Evolutionary conservation across 2,329 filamentous ascomycete species (phyloP).

Genomic region (Microsporum audouinii): DNA sequence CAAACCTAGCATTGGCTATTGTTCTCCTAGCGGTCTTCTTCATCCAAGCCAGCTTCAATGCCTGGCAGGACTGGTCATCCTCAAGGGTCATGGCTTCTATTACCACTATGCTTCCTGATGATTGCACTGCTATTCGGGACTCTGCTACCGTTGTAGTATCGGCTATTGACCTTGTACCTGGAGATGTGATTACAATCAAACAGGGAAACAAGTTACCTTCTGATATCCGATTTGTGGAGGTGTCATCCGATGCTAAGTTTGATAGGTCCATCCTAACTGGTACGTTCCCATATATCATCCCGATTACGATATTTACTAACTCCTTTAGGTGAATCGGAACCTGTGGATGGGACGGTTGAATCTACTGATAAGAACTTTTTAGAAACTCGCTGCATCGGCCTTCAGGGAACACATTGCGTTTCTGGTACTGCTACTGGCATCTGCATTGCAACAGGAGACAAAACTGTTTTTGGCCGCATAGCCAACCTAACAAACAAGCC

Average conservation of each 20-base stretch:
- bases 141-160: conserved; percentile 40
- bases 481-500: conserved; percentile 60
- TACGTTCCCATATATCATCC: conserved; percentile 19
- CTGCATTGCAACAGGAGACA: conserved; percentile 60
- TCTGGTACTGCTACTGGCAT: conserved; percentile 56
- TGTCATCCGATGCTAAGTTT: conserved; percentile 58
- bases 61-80: conserved; percentile 65
- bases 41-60: conserved; percentile 58
- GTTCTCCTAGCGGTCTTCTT: conserved; percentile 60
- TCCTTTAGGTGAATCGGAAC: conserved; percentile 51
- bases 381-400: conserved; percentile 62
- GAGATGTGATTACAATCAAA: conserved; percentile 57
- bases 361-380: conserved; percentile 62
- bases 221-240: conserved; percentile 58
- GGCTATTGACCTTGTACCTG: conserved; percentile 56
- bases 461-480: conserved; percentile 64
- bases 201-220: conserved; percentile 63
- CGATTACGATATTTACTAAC: neutral
- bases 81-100: conserved; percentile 69
- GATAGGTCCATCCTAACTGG: conserved; percentile 63
- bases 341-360: conserved; percentile 53
- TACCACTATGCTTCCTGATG: conserved; percentile 66
- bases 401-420: conserved; percentile 70
- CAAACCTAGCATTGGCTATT: conserved; percentile 62
- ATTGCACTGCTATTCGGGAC: conserved; percentile 54